Evolutionary conservation across 2,329 filamentous ascomycete species (phyloP).

Genomic region (Aspergillus oerlinghausenensis): DNA sequence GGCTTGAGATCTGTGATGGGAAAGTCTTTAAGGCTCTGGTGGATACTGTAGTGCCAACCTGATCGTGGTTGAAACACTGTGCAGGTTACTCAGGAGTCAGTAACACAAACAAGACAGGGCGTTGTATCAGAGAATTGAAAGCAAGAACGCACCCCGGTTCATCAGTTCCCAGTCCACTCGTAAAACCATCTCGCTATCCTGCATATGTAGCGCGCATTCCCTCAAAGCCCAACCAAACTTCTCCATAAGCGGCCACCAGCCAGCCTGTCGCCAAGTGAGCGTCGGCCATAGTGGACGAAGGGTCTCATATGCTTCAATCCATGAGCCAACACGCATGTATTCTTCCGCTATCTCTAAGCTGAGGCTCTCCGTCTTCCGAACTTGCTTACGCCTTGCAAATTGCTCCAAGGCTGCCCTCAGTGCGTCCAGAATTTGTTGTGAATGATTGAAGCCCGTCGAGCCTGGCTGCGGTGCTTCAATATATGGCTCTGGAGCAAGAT

Average conservation of each 20-base stretch:
- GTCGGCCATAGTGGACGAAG: conserved; percentile 52
- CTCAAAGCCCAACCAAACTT: conserved; percentile 52
- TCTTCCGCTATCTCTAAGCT: conserved; percentile 53
- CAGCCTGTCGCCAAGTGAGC: conserved; percentile 55
- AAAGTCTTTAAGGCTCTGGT: conserved; percentile 42
- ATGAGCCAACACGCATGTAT: conserved; percentile 47
- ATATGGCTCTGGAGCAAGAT: conserved; percentile 56
- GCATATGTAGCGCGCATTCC: conserved; percentile 46
- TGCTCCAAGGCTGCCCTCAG: conserved; percentile 46
- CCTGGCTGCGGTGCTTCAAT: conserved; percentile 48
- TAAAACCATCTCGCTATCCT: conserved; percentile 47
- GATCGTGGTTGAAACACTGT: conserved; percentile 34
- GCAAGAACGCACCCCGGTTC: conserved; percentile 28
- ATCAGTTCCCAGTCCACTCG: conserved; percentile 55
- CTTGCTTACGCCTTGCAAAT: conserved; percentile 51
- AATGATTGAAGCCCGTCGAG: conserved; percentile 47
- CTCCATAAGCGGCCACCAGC: conserved; percentile 56
- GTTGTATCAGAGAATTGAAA: background rate
- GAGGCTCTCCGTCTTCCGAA: conserved; percentile 51
- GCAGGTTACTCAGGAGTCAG: conserved; percentile 1
- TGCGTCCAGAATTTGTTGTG: conserved; percentile 45
- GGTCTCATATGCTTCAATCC: conserved; percentile 48
- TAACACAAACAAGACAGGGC: background rate
- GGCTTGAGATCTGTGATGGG: conserved; percentile 37
- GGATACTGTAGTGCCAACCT: conserved; percentile 43